A percentile compares a stretch with the other conserved stretches of the same genome.
phyloP scores from a whole-genome alignment of 78 protist genomes.

The Diacronema lutheri region DNA sequence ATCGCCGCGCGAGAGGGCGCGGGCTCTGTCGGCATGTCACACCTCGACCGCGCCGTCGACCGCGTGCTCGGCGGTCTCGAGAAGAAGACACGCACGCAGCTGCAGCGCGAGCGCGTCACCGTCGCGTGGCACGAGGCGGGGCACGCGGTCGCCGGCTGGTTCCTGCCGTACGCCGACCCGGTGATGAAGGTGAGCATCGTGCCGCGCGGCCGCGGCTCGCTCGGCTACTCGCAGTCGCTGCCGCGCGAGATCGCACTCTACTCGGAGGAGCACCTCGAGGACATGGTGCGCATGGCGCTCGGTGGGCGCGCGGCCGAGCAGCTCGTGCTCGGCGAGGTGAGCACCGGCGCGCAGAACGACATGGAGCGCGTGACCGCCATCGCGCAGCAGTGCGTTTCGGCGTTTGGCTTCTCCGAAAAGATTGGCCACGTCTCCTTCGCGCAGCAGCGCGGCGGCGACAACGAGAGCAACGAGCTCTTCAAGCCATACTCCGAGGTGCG shows the following conservation, averaged over 20 bases:
- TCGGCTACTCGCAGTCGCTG: constrained; percentile 89
- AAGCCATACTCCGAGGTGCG: too few species aligned
- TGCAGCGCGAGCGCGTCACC: constrained; percentile 64
- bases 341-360: constrained; percentile 70
- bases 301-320: constrained; percentile 50
- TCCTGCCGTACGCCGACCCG: constrained; percentile 89
- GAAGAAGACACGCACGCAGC: constrained; percentile 47
- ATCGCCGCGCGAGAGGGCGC: constrained; percentile 42
- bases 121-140: constrained; percentile 99
- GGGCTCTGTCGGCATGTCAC: constrained; percentile 43
- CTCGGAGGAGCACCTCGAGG: constrained; percentile 68
- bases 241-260: constrained; percentile 84
- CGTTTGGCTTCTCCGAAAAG: constrained; percentile 75
- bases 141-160: constrained; percentile 96
- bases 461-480: not conserved
- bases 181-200: constrained; percentile 93
- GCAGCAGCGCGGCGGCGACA: not conserved
- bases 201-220: constrained; percentile 91
- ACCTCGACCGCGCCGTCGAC: constrained; percentile 93
- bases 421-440: constrained; percentile 79
- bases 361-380: constrained; percentile 74
- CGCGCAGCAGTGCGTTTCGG: constrained; percentile 61
- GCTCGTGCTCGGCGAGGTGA: not conserved
- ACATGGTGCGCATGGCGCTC: constrained; percentile 76
- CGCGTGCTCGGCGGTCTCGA: constrained; percentile 89